These are phyloP conservation scores for Fusarium chaquense DNA, from an alignment of 2,329 filamentous ascomycete genomes.

Conservation along the genomic window DNA sequence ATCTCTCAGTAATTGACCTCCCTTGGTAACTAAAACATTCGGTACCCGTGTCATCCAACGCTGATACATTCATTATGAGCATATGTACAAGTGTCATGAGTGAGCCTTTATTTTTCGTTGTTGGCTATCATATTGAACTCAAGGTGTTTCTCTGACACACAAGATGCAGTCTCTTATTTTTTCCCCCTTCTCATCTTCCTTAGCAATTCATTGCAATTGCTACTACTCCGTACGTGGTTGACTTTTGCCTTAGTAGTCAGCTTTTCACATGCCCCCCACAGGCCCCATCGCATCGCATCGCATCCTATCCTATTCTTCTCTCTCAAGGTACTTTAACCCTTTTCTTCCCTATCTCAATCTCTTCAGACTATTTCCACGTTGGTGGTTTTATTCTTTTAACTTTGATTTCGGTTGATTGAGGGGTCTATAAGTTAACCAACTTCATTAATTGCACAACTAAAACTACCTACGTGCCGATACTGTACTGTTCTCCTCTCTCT, in stretches of 20 bases:
- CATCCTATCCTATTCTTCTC: neutral
- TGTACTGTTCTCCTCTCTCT: neutral
- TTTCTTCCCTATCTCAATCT: constrained; percentile 17
- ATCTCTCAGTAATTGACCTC: constrained; percentile 30
- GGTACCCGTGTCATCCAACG: constrained; percentile 5
- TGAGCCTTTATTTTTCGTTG: neutral
- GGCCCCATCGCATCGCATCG: neutral
- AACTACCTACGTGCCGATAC: constrained; percentile 1
- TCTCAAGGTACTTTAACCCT: constrained; percentile 19
- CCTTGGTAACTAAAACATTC: constrained; percentile 50
- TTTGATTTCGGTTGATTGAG: neutral
- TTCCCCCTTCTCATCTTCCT: constrained; percentile 15
- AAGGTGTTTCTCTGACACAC: neutral
- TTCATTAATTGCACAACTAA: neutral
- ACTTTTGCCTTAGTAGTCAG: constrained; percentile 32
- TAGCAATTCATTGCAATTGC: constrained; percentile 26
- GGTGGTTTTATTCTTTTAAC: neutral
- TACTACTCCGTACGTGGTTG: constrained; percentile 20
- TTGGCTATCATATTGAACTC: constrained; percentile 6
- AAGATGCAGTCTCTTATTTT: neutral
- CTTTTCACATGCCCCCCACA: constrained; percentile 24
- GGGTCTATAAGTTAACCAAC: neutral
- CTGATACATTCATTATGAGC: neutral
- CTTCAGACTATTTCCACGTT: neutral
- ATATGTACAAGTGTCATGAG: neutral